phyloP scores from a whole-genome alignment of 2,329 filamentous ascomycete genomes.

The Aspergillus candidus region DNA sequence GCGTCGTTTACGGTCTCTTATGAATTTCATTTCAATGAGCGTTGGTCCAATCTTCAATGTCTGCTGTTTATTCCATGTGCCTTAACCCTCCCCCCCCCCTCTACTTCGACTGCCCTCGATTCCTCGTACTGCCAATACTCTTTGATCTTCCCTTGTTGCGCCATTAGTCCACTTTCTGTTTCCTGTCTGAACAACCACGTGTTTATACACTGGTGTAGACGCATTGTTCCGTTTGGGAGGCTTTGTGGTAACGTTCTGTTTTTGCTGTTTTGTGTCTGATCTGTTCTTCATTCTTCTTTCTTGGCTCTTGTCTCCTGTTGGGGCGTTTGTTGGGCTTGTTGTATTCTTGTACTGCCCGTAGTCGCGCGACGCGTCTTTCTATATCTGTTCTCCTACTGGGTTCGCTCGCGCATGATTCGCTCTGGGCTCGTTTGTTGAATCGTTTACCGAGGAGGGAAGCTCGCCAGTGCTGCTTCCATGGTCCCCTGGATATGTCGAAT shows the following conservation, averaged over 20 bases:
- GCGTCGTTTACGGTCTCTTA: conserved; percentile 4
- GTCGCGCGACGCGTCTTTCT: conserved; percentile 15
- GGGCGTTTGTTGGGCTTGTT: conserved; percentile 7
- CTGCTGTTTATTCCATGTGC: conserved; percentile 16
- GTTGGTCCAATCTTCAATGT: conserved; percentile 18
- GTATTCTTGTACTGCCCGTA: conserved; percentile 5
- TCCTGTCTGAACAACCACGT: conserved; percentile 18
- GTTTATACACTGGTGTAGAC: conserved; percentile 21
- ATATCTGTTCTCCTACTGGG: conserved; percentile 10
- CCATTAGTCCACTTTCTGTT: conserved; percentile 13
- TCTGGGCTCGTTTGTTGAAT: conserved; percentile 4
- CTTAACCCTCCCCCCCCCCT: conserved; percentile 8
- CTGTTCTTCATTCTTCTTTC: conserved; percentile 10
- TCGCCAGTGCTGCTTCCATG: conserved; percentile 26
- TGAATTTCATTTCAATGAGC: conserved; percentile 8
- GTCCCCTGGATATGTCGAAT: conserved; percentile 39
- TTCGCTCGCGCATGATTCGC: conserved; percentile 4
- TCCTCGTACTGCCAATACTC: conserved; percentile 2
- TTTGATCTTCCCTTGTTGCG: conserved; percentile 11
- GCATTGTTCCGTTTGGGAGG: conserved; percentile 28
- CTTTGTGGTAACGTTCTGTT: conserved; percentile 22
- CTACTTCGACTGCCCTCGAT: conserved; percentile 10
- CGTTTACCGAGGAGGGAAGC: conserved; percentile 7
- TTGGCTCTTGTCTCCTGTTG: conserved; percentile 9
- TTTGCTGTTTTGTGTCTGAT: conserved; percentile 7